phyloP scores from a whole-genome alignment of 2,329 filamentous ascomycete species.

The Aspergillus versicolor region DNA sequence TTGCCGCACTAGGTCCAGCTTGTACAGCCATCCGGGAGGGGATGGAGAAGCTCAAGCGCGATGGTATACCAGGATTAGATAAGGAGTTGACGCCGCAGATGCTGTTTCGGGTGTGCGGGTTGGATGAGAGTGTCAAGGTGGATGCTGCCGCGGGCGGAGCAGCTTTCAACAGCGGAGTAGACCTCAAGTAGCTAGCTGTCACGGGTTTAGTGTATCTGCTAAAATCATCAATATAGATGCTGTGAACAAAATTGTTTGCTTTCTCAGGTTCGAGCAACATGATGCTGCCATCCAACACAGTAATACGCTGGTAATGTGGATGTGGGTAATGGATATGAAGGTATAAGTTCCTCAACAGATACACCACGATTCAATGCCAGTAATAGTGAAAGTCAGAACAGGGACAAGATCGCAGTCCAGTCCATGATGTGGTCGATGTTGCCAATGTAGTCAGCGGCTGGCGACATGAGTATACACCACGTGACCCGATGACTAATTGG shows the following conservation, averaged over 20 bases:
- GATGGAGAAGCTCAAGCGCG: constrained; percentile 36
- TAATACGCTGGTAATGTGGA: neutral
- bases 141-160: constrained; percentile 41
- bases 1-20: constrained; percentile 40
- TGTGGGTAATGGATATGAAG: neutral
- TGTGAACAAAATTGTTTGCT: neutral
- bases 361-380: no score
- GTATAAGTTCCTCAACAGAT: no score
- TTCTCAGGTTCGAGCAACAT: neutral
- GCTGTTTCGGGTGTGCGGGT: constrained; percentile 45
- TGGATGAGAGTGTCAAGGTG: constrained; percentile 42
- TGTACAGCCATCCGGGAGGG: constrained; percentile 36
- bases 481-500: neutral
- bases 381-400: no score
- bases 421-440: no score
- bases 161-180: constrained; percentile 33
- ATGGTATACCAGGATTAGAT: constrained; percentile 33
- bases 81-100: constrained; percentile 37
- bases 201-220: neutral
- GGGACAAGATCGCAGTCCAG: no score
- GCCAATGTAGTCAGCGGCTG: no score
- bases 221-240: neutral
- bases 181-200: constrained; percentile 19
- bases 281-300: neutral
- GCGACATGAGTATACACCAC: neutral